Evolutionary conservation across 2,329 filamentous ascomycete genomes (phyloP), one percentile per base, ranked within the genome.

Genomic region (Talaromyces sp.): DNA sequence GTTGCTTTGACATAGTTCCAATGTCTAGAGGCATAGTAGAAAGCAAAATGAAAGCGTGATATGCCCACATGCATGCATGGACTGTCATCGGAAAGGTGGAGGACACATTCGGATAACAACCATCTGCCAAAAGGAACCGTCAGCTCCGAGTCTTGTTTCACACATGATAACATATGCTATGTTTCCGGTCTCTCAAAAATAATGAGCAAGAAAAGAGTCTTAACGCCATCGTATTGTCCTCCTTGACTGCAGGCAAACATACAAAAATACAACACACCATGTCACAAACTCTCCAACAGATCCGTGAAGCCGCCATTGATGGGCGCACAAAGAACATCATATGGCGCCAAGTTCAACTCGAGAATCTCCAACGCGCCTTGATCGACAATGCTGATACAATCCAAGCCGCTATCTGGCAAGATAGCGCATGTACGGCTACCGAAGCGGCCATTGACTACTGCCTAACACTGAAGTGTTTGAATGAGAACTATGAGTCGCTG

Each of bases 301-400:
- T 59, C 22, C 57, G 57, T 17, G 57, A 59, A 50, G 57, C 57
- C 2, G 57, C 37, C 7, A 56, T 59, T 25, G 57, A 59, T 55
- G 53, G 60, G 11, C 56, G 57, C 35, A 25, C 36, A 37, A 50
- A 54, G 10, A 58, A 57, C 37, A 53, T 55, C 3, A 54, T 61
- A 1, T 56, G 21, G 28, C 54, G 60, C 7, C 58, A 61, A 33
- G 19, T 54, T 31, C 53, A 61, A n/a, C 51, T 62, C 6, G 54
- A 62, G 4, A 53, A 37, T 36, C 51, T 60, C 10, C 58, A 62
- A 31, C n/a, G 17, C 5, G 43, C 35, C 5, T 35, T 63, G 11
- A 39, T 48, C 11, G 55, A 52, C 5, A 37, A 53, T 46, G 25
- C 60, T 11, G 17, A 43, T n/a, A 5, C 43, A 9, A 59, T 59